Evolutionary conservation across 2,329 filamentous ascomycete species (phyloP), one percentile per base, ranked within the genome.

Genomic region (Zopfia rhizophila): DNA sequence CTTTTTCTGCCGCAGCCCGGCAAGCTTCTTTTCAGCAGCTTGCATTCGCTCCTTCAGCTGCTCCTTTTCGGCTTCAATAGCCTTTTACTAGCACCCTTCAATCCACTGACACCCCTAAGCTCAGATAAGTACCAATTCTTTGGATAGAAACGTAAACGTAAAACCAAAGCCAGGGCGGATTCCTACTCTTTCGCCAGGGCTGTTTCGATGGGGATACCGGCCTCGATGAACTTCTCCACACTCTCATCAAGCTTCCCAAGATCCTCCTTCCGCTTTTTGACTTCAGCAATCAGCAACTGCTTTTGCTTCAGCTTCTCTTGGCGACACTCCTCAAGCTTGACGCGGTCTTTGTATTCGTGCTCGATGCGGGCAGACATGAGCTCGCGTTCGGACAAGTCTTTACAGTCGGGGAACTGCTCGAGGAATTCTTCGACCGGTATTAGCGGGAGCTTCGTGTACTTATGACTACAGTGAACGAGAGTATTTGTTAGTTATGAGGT

Each of bases 201-300:
- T 68, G 88, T 89, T 71, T 92, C 87, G 47, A 96, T 95, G 0
- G 90, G 90, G 79, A 92, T 93, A 38, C 90, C 90, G 37, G 89
- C 90, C 72, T 95, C 91, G 62, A 96, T 93, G 66, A 96, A 96
- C 64, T 90, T 92, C 75, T 97, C 94, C 45, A 97, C 77, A 71
- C 96, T 91, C 65, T 89, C 88, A 63, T 99, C 94, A 50, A 99
- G 76, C 63, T 89, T 96, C 14, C 89, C 91, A 36, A 99, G 77
- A 63, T 97, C 91, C 44, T 97, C 92, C 70, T 96, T 96, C 57
- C 93, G 84, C 74, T 91, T 91, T 75, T 95, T 96, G 69, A 97
- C 97, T 68, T 88, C 85, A 23, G 83, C 82, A 52, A 87, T 85
- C 50, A 90, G 72, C 3, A 79, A 82, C 63, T 88, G 84, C 65